Percentiles rank a stretch among this genome's conserved stretches.
phyloP scores from a whole-genome alignment of 2,329 filamentous ascomycete species.

The Pyricularia sp. region DNA sequence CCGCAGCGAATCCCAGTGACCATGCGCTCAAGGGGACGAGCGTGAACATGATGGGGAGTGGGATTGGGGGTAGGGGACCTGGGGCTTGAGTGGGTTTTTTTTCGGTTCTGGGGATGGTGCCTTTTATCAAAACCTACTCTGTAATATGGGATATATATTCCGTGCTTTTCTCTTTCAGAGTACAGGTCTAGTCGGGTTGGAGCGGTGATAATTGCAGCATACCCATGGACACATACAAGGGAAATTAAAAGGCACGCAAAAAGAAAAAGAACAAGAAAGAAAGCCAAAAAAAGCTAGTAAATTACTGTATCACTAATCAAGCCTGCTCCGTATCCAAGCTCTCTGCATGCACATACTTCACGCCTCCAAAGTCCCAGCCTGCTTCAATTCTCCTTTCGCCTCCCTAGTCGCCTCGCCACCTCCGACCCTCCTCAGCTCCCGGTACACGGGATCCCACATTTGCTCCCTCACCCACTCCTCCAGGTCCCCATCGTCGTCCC shows the following conservation, averaged over 20 bases:
- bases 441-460: constrained; percentile 70
- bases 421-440: constrained; percentile 50
- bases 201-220: too few relatives aligned
- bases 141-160: not conserved
- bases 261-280: too few relatives aligned
- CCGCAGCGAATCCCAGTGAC: constrained; percentile 83
- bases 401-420: constrained; percentile 40
- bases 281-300: not conserved
- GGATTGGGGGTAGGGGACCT: constrained; percentile 31
- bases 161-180: too few relatives aligned
- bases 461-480: constrained; percentile 67
- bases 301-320: not conserved
- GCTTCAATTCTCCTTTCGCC: constrained; percentile 50
- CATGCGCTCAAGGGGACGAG: constrained; percentile 58
- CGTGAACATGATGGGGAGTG: constrained; percentile 45
- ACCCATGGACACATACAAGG: not conserved
- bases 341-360: not conserved
- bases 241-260: not conserved
- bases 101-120: not conserved
- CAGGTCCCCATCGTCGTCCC: constrained; percentile 40
- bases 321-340: not conserved
- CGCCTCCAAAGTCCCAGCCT: constrained; percentile 27
- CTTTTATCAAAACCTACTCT: not conserved
- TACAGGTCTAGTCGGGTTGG: too few relatives aligned
- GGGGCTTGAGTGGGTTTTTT: not conserved